These are phyloP conservation scores for Coemansia sp. DNA, from an alignment of 192 early-diverging fungal genomes.

Conservation along the genomic window DNA sequence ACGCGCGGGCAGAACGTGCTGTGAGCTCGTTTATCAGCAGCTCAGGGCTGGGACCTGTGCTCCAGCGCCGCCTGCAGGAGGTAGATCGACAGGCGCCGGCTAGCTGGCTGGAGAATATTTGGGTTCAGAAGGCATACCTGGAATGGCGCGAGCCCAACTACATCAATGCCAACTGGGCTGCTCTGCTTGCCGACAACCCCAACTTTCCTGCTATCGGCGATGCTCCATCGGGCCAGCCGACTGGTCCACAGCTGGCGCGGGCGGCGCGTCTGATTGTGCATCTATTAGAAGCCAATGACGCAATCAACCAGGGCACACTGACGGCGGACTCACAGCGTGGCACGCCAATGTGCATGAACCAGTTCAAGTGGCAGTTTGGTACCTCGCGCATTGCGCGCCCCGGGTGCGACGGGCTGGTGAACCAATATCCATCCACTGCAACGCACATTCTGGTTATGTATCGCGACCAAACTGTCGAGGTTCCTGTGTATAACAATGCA, in stretches of 20 bases:
- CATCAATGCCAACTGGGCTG: slow-evolving; percentile 92
- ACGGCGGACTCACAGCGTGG: slow-evolving; percentile 70
- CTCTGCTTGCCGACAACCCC: slow-evolving; percentile 65
- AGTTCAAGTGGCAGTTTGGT: slow-evolving; percentile 86
- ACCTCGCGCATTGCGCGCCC: slow-evolving; percentile 71
- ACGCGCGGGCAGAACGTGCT: slow-evolving; percentile 60
- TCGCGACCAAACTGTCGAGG: slow-evolving; percentile 79
- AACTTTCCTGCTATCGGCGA: slow-evolving; percentile 44
- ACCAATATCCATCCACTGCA: slow-evolving; percentile 69
- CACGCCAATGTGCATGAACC: slow-evolving; percentile 90
- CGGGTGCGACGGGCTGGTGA: slow-evolving; percentile 68
- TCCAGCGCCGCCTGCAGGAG: slow-evolving; percentile 72
- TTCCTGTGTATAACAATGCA: slow-evolving; percentile 69
- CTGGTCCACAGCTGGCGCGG: slow-evolving; percentile 72
- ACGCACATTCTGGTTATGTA: slow-evolving; percentile 84
- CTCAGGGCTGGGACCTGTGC: slow-evolving; percentile 67
- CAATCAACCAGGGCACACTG: slow-evolving; percentile 64
- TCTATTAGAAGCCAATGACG: slow-evolving; percentile 73
- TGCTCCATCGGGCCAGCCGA: slow-evolving; percentile 55
- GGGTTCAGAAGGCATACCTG: slow-evolving; percentile 79
- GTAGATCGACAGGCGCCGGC: slow-evolving; percentile 67
- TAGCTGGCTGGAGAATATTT: slow-evolving; percentile 89
- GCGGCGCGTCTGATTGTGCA: slow-evolving; percentile 73
- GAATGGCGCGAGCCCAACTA: slow-evolving; percentile 81
- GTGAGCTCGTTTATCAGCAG: slow-evolving; percentile 68